These are phyloP conservation scores for Fomitopsis betulina DNA, from an alignment of 1,284 basidiomycete genomes.

Conservation along the genomic window DNA sequence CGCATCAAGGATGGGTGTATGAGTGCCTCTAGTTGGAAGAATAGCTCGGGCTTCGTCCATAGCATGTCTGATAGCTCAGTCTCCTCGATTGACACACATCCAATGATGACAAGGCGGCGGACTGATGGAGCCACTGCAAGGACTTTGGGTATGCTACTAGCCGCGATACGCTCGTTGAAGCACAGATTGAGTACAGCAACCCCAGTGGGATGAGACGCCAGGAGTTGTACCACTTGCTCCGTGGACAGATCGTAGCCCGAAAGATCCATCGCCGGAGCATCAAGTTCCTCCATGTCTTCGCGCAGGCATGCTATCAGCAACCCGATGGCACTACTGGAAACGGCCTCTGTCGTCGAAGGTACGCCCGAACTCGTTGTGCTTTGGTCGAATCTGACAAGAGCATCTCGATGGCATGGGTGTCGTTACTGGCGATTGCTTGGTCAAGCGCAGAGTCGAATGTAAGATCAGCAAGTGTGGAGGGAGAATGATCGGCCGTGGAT, in stretches of 20 bases:
- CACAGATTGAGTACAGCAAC: constrained; percentile 26
- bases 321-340: constrained; percentile 21
- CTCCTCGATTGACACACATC: constrained; percentile 19
- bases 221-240: constrained; percentile 16
- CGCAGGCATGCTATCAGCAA: constrained; percentile 17
- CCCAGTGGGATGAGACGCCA: constrained; percentile 7
- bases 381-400: constrained; percentile 26
- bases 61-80: constrained; percentile 20
- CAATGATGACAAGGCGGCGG: constrained; percentile 24
- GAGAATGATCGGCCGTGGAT: not conserved
- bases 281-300: constrained; percentile 6
- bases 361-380: constrained; percentile 11
- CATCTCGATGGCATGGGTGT: constrained; percentile 20
- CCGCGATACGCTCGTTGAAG: constrained; percentile 13
- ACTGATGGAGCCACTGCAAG: constrained; percentile 16
- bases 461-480: constrained; percentile 23
- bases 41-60: constrained; percentile 17
- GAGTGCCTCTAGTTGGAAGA: constrained; percentile 23
- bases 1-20: constrained; percentile 22
- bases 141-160: constrained; percentile 15
- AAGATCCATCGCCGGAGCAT: constrained; percentile 19
- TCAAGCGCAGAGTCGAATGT: constrained; percentile 21
- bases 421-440: constrained; percentile 20
- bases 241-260: constrained; percentile 19
- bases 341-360: constrained; percentile 15